These are phyloP conservation scores for Fusarium nodosum DNA, from an alignment of 2,329 filamentous ascomycete species.

Conservation along the genomic window DNA sequence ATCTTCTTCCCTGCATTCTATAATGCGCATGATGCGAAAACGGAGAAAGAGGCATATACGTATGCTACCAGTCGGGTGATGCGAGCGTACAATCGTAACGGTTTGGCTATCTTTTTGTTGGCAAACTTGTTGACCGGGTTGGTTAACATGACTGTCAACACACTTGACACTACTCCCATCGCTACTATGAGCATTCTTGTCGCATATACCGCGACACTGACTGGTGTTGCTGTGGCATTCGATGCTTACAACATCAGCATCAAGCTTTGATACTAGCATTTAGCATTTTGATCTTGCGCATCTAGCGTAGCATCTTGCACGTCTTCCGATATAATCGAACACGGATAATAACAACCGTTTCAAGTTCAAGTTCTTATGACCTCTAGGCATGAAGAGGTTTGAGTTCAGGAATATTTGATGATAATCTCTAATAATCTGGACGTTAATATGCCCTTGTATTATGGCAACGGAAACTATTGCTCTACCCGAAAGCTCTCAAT, in stretches of 20 bases:
- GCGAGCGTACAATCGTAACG: slow-evolving; percentile 88
- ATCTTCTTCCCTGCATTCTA: slow-evolving; percentile 81
- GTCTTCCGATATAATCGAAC: neutral
- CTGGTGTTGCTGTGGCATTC: slow-evolving; percentile 75
- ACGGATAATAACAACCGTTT: neutral
- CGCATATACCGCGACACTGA: slow-evolving; percentile 77
- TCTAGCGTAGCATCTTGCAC: neutral
- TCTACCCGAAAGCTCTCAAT: neutral
- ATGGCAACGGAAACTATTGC: too few relatives aligned
- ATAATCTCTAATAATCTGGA: neutral
- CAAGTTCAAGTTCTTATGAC: too few relatives aligned
- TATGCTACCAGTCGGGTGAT: slow-evolving; percentile 85
- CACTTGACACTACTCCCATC: slow-evolving; percentile 76
- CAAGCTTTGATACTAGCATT: slow-evolving; percentile 66
- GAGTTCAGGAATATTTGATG: neutral
- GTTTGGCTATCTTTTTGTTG: slow-evolving; percentile 84
- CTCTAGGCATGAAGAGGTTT: neutral
- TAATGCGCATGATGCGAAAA: slow-evolving; percentile 65
- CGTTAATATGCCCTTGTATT: neutral
- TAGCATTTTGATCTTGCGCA: slow-evolving; percentile 9
- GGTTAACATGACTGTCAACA: slow-evolving; percentile 89
- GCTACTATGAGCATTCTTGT: slow-evolving; percentile 81
- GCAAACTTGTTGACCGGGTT: slow-evolving; percentile 91
- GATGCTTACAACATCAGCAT: slow-evolving; percentile 77
- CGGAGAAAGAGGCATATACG: slow-evolving; percentile 74